A percentile compares a stretch with the other conserved stretches of the same genome.
phyloP scores from a whole-genome alignment of 2,329 filamentous ascomycete species.

The Epichloe hybrida region DNA sequence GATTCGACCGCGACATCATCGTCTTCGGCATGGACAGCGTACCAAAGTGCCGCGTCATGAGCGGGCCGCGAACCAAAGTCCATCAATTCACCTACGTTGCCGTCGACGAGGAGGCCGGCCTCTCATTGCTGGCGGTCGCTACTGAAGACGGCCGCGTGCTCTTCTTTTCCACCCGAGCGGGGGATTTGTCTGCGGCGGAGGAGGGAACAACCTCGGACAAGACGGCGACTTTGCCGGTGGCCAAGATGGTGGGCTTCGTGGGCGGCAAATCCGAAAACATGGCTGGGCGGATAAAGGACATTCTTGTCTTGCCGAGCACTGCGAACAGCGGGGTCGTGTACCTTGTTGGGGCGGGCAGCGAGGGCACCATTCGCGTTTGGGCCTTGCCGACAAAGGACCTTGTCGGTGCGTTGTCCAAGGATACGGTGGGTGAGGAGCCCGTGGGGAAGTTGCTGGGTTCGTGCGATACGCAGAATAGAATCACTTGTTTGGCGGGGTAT shows the following conservation, averaged over 20 bases:
- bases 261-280: conserved; percentile 61
- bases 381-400: conserved; percentile 35
- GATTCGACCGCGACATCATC: conserved; percentile 72
- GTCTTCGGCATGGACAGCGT: conserved; percentile 83
- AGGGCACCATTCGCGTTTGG: conserved; percentile 77
- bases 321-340: conserved; percentile 30
- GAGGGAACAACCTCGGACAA: conserved; percentile 24
- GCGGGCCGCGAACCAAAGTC: conserved; percentile 59
- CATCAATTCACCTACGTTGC: conserved; percentile 67
- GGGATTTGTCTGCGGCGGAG: conserved; percentile 25
- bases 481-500: conserved; percentile 81
- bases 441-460: conserved; percentile 57
- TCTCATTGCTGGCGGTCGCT: conserved; percentile 55
- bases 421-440: conserved; percentile 14
- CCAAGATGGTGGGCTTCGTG: conserved; percentile 59
- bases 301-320: conserved; percentile 46
- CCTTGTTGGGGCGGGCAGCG: conserved; percentile 66
- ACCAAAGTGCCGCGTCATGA: conserved; percentile 60
- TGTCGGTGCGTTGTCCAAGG: conserved; percentile 15
- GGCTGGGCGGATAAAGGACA: conserved; percentile 73
- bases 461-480: conserved; percentile 75
- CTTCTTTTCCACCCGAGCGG: conserved; percentile 59
- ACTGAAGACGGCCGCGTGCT: conserved; percentile 84
- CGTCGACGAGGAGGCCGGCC: conserved; percentile 26
- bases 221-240: conserved; percentile 33